Evolutionary conservation across 306 rosid genomes (phyloP).

Genomic region (Cercis canadensis): DNA sequence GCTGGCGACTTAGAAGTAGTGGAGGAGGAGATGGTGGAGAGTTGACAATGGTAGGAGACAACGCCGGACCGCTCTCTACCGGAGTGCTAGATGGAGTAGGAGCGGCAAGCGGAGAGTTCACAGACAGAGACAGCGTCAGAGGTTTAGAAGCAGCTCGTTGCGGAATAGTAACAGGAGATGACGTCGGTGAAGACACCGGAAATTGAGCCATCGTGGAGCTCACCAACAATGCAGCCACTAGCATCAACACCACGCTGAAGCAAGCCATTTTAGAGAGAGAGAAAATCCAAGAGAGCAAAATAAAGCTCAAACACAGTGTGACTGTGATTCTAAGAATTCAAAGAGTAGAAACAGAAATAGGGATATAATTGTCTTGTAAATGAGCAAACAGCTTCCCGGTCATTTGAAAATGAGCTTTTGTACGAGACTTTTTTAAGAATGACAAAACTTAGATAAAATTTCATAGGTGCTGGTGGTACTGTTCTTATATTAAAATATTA

Average conservation of each 20-base stretch:
- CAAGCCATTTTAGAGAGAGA: constrained; percentile 49
- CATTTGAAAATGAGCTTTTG: no score
- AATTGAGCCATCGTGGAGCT: constrained; percentile 48
- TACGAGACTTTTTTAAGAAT: no score
- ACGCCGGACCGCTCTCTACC: constrained; percentile 18
- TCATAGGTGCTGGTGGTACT: no score
- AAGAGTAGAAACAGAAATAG: no score
- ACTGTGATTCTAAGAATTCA: no score
- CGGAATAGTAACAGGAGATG: constrained; percentile 22
- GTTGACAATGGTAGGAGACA: background rate
- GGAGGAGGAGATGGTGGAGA: constrained; percentile 54
- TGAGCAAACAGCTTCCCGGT: no score
- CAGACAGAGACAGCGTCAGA: constrained; percentile 34
- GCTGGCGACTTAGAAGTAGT: constrained; percentile 34
- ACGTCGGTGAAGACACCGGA: constrained; percentile 49
- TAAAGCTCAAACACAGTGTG: background rate
- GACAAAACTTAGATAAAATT: no score
- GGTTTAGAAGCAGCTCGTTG: constrained; percentile 8
- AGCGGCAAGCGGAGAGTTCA: constrained; percentile 24
- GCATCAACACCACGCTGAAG: constrained; percentile 31
- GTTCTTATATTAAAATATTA: no score
- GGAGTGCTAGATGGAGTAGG: constrained; percentile 22
- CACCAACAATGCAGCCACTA: constrained; percentile 45
- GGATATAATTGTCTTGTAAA: no score
- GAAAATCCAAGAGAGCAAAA: no score